These are phyloP conservation scores for Solanum aculeatissimum DNA, from an alignment of 305 asterid species.

Conservation along the genomic window DNA sequence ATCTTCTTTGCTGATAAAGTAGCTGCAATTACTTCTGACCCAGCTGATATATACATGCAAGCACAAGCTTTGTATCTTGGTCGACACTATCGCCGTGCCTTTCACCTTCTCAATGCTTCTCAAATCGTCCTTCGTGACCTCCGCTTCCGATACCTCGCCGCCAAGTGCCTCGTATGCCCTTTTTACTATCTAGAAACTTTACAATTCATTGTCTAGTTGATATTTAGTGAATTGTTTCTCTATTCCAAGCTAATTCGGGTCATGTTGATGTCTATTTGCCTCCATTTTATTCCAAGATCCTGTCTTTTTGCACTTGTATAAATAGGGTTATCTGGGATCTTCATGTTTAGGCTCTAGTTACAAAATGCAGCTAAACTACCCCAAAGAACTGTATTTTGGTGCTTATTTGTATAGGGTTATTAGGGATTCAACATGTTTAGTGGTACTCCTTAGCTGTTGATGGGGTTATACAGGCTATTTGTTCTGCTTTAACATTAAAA, in stretches of 20 bases:
- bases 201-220: not conserved
- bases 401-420: not conserved
- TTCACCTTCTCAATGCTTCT: conserved; percentile 92
- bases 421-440: not conserved
- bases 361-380: not conserved
- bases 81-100: conserved; percentile 91
- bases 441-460: not conserved
- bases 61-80: conserved; percentile 99
- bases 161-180: conserved; percentile 70
- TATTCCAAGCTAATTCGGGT: not conserved
- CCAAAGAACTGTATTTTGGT: not conserved
- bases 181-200: not conserved
- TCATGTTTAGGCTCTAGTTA: not conserved
- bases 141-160: conserved; percentile 91
- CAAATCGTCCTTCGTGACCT: conserved; percentile 86
- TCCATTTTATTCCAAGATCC: not conserved
- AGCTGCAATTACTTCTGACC: conserved; percentile 91
- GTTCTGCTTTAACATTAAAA: not conserved
- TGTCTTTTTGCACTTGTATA: not conserved
- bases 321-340: not conserved
- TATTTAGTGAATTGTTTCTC: not conserved
- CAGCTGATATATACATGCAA: conserved; percentile 97
- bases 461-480: not conserved
- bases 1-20: conserved; percentile 97
- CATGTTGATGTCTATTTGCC: not conserved